phyloP scores from a whole-genome alignment of 768 basidiomycete genomes.

The Leccinum boreale region DNA sequence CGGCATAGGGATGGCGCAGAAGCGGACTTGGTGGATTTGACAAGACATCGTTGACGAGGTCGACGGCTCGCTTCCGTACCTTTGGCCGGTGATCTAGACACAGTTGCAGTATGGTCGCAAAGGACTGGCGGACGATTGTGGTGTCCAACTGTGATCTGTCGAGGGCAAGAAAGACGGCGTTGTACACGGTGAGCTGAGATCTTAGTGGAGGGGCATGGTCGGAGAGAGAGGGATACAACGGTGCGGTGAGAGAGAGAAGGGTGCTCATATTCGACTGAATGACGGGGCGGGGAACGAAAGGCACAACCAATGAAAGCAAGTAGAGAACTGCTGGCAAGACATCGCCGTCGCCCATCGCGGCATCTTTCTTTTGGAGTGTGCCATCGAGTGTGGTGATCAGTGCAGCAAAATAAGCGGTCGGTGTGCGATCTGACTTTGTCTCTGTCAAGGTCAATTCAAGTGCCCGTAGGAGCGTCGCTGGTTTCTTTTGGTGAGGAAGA shows the following conservation, averaged over 20 bases:
- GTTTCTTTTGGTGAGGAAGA: conserved; percentile 84
- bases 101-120: conserved; percentile 80
- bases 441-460: conserved; percentile 79
- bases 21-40: conserved; percentile 74
- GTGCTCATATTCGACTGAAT: conserved; percentile 72
- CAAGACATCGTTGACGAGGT: conserved; percentile 77
- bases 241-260: conserved; percentile 69
- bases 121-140: conserved; percentile 71
- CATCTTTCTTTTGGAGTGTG: conserved; percentile 59
- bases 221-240: conserved; percentile 67
- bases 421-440: conserved; percentile 59
- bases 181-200: conserved; percentile 80
- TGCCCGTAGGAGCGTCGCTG: conserved; percentile 80
- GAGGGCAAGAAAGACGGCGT: conserved; percentile 62
- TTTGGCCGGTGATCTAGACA: conserved; percentile 89
- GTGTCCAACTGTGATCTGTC: conserved; percentile 69
- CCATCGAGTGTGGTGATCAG: conserved; percentile 82
- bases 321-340: conserved; percentile 34
- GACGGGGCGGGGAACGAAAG: conserved; percentile 70
- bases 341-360: conserved; percentile 69
- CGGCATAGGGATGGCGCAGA: conserved; percentile 80
- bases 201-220: conserved; percentile 76
- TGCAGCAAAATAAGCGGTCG: conserved; percentile 95
- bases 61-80: conserved; percentile 87
- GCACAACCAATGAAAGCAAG: conserved; percentile 32